Conservation (phyloP, 148 eudicot species). For the Fallopia convolvulus region DNA sequence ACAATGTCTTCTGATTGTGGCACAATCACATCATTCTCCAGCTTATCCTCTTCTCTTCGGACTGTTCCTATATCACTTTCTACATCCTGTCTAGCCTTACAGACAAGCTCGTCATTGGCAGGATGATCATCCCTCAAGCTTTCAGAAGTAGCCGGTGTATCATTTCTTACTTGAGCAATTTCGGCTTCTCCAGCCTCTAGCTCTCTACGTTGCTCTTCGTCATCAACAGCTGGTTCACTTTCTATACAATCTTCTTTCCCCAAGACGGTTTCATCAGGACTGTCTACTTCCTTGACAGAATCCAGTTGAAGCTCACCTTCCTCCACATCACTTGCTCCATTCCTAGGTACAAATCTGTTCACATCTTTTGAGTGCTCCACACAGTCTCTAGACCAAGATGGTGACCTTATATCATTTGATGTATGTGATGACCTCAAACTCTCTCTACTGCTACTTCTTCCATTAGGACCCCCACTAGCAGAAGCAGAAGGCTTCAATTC, state of each 20-base stretch:
- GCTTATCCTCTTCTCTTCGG: constrained; percentile 14
- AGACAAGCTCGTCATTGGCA: constrained; percentile 12
- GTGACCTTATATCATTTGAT: constrained; percentile 52
- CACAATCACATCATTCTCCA: constrained; percentile 14
- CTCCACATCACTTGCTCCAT: constrained; percentile 58
- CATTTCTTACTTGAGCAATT: not conserved
- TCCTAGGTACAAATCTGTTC: constrained; percentile 38
- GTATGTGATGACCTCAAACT: constrained; percentile 47
- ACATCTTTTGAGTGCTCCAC: constrained; percentile 47
- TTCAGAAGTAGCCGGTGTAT: constrained; percentile 11
- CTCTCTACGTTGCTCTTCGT: constrained; percentile 22
- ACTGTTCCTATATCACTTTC: constrained; percentile 8
- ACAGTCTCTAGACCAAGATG: constrained; percentile 27
- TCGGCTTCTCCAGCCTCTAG: not conserved
- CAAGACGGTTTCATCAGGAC: not conserved
- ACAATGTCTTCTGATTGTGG: constrained; percentile 22
- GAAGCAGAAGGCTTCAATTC: constrained; percentile 30
- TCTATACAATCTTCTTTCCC: constrained; percentile 17
- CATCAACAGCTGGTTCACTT: constrained; percentile 19
- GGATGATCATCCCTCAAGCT: constrained; percentile 13
- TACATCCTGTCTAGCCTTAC: constrained; percentile 24
- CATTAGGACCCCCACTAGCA: constrained; percentile 33
- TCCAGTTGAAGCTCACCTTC: constrained; percentile 94
- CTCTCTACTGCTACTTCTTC: constrained; percentile 33
- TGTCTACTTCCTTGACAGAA: constrained; percentile 23